Conservation (phyloP, 2,329 filamentous ascomycete genomes). For the Xylaria sp. region DNA sequence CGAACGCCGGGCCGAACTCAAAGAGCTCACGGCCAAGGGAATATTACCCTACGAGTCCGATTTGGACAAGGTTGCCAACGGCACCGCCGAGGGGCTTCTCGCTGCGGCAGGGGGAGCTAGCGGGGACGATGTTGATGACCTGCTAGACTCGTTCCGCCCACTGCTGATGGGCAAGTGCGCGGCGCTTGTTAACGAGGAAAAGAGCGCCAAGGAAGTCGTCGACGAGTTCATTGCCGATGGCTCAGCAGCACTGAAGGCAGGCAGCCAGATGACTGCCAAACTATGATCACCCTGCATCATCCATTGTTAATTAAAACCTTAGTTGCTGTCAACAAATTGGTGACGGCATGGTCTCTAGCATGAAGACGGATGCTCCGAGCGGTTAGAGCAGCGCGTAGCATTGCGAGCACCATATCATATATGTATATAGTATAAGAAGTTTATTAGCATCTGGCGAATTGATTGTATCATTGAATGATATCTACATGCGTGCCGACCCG, state of each 20-base stretch:
- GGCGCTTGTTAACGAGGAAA: conserved; percentile 91
- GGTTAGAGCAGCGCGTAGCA: not conserved
- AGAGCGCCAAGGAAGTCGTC: conserved; percentile 87
- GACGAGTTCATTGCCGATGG: conserved; percentile 93
- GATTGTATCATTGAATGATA: not conserved
- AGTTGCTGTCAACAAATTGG: not conserved
- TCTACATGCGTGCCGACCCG: not conserved
- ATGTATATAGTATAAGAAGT: not conserved
- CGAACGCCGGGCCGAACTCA: conserved; percentile 88
- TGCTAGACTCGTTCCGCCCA: conserved; percentile 72
- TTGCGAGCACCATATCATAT: too few species aligned
- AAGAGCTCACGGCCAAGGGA: conserved; percentile 86
- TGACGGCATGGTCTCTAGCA: not conserved
- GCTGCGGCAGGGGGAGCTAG: conserved; percentile 65
- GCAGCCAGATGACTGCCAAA: conserved; percentile 72
- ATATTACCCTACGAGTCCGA: conserved; percentile 93
- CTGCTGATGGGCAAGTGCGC: conserved; percentile 88
- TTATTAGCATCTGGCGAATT: not conserved
- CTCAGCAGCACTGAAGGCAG: conserved; percentile 70
- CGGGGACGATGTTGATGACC: conserved; percentile 74
- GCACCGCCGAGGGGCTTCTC: conserved; percentile 45
- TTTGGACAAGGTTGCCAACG: conserved; percentile 75
- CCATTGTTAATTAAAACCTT: not conserved
- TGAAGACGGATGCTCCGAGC: not conserved
- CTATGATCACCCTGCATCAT: conserved; percentile 55